Percentiles rank a stretch among this genome's conserved stretches.
Evolutionary conservation across 441 rosid species (phyloP).

Genomic region (Erodium texanum): DNA sequence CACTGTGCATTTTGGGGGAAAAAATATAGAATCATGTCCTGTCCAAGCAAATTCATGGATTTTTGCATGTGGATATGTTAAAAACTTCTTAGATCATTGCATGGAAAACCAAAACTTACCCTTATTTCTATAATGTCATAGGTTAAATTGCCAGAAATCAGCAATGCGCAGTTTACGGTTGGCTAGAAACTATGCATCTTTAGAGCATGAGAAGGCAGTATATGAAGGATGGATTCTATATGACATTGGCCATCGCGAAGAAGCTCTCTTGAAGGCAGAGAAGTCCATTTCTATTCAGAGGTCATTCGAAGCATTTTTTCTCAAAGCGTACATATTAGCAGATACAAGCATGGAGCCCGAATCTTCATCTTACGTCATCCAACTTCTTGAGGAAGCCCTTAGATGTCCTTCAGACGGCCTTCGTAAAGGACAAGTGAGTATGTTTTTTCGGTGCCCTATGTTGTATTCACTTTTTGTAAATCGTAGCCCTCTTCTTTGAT

Average conservation of each 20-base stretch:
- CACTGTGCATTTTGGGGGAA: too few species aligned
- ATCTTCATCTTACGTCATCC: conserved; percentile 58
- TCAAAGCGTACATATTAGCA: conserved; percentile 85
- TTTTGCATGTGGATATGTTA: neutral
- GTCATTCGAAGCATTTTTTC: conserved; percentile 95
- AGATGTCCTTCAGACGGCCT: conserved; percentile 99
- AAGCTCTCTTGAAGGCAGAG: conserved; percentile 91
- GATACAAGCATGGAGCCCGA: conserved; percentile 64
- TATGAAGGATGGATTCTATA: conserved; percentile 97
- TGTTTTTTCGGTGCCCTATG: too few species aligned
- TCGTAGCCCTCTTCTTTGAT: too few species aligned
- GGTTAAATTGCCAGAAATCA: conserved; percentile 92
- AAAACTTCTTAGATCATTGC: neutral
- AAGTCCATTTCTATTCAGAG: conserved; percentile 73
- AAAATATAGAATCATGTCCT: too few species aligned
- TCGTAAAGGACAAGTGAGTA: conserved; percentile 91
- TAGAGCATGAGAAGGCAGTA: conserved; percentile 80
- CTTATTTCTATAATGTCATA: conserved; percentile 17
- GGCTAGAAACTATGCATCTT: conserved; percentile 77
- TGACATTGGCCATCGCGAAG: conserved; percentile 91
- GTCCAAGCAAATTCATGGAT: too few species aligned
- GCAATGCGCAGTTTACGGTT: conserved; percentile 84
- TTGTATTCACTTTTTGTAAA: too few species aligned
- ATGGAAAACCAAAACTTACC: neutral
- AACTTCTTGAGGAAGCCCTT: conserved; percentile 89